Base-by-base conservation (phyloP, 2,329 filamentous ascomycete genomes). In the Stachybotrys echinatus region DNA sequence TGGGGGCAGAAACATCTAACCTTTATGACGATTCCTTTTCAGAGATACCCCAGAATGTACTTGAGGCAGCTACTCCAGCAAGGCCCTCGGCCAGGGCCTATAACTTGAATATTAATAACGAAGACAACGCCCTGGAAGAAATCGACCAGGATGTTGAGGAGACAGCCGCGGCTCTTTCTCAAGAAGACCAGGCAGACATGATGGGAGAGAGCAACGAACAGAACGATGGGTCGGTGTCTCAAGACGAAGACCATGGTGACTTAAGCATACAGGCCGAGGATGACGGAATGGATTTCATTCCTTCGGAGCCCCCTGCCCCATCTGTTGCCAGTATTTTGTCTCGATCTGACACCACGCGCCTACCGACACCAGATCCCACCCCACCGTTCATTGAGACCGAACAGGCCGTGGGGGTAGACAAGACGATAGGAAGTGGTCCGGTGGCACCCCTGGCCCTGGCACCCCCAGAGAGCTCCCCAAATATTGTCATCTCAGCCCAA, bases 1-100 rank as follows among this genome's bases (percentile, higher is more conserved):
- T 55, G 1, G 59, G 59, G 3, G 57, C 63, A 2, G 62, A 68
- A 2, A 64, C 69, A 20, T 60, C 65, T 3, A 64, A 62, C 38
- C 46, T 62, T 23, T 77, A 80, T 42, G 75, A 81, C 1, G 79
- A 82, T 53, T 80, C 77, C 0, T 83, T 82, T 55, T 82, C 79
- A 0, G 76, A 80, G 47, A 78, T 82, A 17, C 77, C 79, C 1
- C 72, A 77, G 17, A 69, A 63, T 4, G 65, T 80, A 3, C 70
- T 82, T 4, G 70, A 68, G 14, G 75, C 75, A 23, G 79, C 76
- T 5, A 78, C 72, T 1, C 77, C 73, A 1, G 63, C 60, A 23
- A 69, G 59, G 17, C 53, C 59, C 21, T 49, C 39, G 27, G 14
- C n/a, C n/a, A n/a, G n/a, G n/a, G n/a, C n/a, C n/a, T n/a, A n/a